Evolutionary conservation across 2,329 filamentous ascomycete genomes (phyloP), one percentile per base, ranked within the genome.

Genomic region (Ophiocordyceps robertsii): DNA sequence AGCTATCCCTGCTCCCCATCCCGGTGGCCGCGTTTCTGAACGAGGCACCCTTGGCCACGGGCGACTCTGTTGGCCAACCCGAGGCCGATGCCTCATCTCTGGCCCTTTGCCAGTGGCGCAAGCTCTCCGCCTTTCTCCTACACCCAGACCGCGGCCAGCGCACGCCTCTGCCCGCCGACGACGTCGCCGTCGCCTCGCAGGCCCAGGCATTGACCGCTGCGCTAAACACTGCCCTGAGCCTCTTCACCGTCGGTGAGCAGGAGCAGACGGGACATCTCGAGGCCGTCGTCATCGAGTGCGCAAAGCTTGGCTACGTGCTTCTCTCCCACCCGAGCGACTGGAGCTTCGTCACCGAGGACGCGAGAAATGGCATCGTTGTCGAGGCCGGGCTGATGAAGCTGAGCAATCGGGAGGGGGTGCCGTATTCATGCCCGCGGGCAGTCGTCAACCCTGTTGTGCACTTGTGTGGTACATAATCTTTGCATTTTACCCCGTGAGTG

Each of bases 311-410:
- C 11, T 65, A 67, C 44, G 41, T 62, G 16, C 41, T 69, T 7
- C 52, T 69, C 29, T 69, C 65, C 5, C 65, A 69, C 40, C 64
- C 64, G 0, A 53, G 54, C 8, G 64, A 67, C 30, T 66, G 60
- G 53, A 43, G 46, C 1, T 60, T 65, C 40, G 43, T 56, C 13
- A 57, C 56, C 42, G 44, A 43, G 33, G 37, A 37, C 7, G 2
- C 31, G n/a, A 6, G 27, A 38, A 31, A 33, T 11, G 42, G 35
- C 21, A 39, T 53, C 1, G 51, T 60, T 6, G 51, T 61, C 11
- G 55, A 54, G 14, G 51, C 57, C 16, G 60, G 59, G 0, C 31
- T 62, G 38, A 49, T 54, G 32, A 62, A 57, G 42, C 32, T 56
- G 10, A 47, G 49, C n/a, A 39, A 45, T 16, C 50, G 40, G 29